Percentiles rank a stretch among this genome's conserved stretches.
Evolutionary conservation across 345 rosid species (phyloP).

Genomic region (Salix exigua): DNA sequence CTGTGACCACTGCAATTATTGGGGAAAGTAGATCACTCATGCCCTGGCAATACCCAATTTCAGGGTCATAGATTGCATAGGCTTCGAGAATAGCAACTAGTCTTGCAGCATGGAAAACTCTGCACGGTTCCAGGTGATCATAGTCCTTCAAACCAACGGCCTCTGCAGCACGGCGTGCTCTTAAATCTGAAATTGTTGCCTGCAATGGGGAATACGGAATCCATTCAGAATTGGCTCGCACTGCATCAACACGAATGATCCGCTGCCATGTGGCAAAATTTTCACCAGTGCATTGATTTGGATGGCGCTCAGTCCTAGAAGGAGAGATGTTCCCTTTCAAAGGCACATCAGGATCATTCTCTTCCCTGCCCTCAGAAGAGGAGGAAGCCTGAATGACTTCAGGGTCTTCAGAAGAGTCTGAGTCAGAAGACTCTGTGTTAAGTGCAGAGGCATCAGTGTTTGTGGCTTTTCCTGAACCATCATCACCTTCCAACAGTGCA

Average conservation of each 20-base stretch:
- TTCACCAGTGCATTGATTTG: slow-evolving; percentile 39
- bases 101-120: slow-evolving; percentile 89
- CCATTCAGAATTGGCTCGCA: slow-evolving; percentile 94
- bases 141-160: slow-evolving; percentile 79
- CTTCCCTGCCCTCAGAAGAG: slow-evolving; percentile 40
- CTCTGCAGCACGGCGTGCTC: slow-evolving; percentile 62
- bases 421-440: slow-evolving; percentile 72
- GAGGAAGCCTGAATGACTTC: slow-evolving; percentile 49
- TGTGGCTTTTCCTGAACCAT: slow-evolving; percentile 37
- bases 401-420: slow-evolving; percentile 71
- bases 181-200: slow-evolving; percentile 54
- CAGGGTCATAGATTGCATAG: slow-evolving; percentile 79
- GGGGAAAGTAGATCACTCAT: slow-evolving; percentile 98
- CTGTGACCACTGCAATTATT: slow-evolving; percentile 62
- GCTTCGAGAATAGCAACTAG: slow-evolving; percentile 94
- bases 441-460: slow-evolving; percentile 52
- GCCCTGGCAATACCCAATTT: slow-evolving; percentile 98
- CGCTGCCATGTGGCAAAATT: slow-evolving; percentile 86
- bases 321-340: slow-evolving; percentile 34
- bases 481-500: slow-evolving; percentile 48
- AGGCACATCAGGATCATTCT: slow-evolving; percentile 29
- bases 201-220: slow-evolving; percentile 49
- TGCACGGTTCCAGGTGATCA: slow-evolving; percentile 65
- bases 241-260: slow-evolving; percentile 93
- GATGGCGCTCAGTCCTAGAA: slow-evolving; percentile 28